Percentiles rank a stretch among this genome's conserved stretches.
These are phyloP conservation scores for Pythium plurisporium DNA, from an alignment of 352 stramenopile genomes.

Conservation along the genomic window DNA sequence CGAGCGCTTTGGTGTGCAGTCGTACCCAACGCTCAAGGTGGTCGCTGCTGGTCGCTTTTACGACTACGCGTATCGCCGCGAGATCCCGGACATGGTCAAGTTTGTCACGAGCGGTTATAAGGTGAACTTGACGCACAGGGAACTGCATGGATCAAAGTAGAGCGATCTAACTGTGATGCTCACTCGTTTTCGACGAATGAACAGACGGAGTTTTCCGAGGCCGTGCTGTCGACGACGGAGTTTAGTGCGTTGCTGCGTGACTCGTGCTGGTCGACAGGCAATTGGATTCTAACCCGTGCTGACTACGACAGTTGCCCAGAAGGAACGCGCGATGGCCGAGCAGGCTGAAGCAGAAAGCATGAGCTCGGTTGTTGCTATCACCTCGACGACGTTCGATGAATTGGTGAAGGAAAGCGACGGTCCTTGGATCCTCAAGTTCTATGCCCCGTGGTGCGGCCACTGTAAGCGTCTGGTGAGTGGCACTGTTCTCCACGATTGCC, in stretches of 20 bases:
- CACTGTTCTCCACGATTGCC: too few relatives aligned
- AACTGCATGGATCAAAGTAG: too few relatives aligned
- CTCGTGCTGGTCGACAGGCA: too few relatives aligned
- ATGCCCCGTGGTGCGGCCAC: conserved; percentile 93
- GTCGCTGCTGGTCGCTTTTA: conserved; percentile 53
- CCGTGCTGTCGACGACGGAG: conserved; percentile 48
- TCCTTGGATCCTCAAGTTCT: conserved; percentile 89
- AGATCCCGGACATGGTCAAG: conserved; percentile 45
- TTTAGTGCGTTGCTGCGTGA: conserved; percentile 33
- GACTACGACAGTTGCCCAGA: conserved; percentile 1
- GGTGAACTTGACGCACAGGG: conserved; percentile 19
- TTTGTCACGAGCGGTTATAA: conserved; percentile 64
- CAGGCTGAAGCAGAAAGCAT: conserved; percentile 24
- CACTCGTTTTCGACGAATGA: not conserved
- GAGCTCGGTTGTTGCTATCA: conserved; percentile 28
- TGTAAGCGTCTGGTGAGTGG: conserved; percentile 88
- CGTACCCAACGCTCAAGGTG: conserved; percentile 81
- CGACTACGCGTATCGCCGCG: conserved; percentile 66
- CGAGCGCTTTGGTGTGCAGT: conserved; percentile 75
- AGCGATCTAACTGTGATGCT: not conserved
- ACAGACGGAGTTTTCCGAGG: conserved; percentile 44
- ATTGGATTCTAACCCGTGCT: not conserved
- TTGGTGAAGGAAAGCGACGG: conserved; percentile 54
- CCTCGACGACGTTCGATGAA: conserved; percentile 22
- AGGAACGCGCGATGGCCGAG: conserved; percentile 19